Evolutionary conservation across 768 basidiomycete species (phyloP).

Genomic region (Boletus reticuloceps): DNA sequence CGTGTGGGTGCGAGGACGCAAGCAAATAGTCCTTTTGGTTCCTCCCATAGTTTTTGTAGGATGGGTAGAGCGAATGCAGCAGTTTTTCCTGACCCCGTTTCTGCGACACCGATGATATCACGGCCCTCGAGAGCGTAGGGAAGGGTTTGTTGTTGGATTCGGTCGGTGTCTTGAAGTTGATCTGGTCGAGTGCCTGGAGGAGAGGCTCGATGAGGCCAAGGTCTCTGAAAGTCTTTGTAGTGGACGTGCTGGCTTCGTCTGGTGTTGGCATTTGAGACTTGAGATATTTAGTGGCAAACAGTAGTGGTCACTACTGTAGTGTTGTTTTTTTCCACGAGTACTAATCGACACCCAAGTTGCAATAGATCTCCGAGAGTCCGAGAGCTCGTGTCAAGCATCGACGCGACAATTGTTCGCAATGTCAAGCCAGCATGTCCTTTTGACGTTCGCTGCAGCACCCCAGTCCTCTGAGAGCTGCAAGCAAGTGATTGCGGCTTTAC

Average conservation of each 20-base stretch:
- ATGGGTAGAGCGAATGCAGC: conserved; percentile 97
- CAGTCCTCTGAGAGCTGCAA: conserved; percentile 72
- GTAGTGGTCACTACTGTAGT: background rate
- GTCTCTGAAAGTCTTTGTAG: conserved; percentile 62
- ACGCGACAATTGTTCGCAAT: conserved; percentile 13
- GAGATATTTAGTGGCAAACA: background rate
- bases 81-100: conserved; percentile 97
- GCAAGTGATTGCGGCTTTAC: conserved; percentile 61
- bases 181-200: conserved; percentile 75
- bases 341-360: too few relatives aligned
- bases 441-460: conserved; percentile 66
- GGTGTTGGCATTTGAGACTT: conserved; percentile 51
- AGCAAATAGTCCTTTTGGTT: conserved; percentile 90
- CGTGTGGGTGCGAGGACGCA: conserved; percentile 96
- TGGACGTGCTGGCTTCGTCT: conserved; percentile 56
- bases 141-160: conserved; percentile 85
- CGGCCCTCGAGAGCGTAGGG: conserved; percentile 87
- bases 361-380: too few relatives aligned
- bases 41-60: conserved; percentile 93
- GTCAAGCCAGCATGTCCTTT: conserved; percentile 53
- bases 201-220: conserved; percentile 90
- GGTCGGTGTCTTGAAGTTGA: conserved; percentile 84
- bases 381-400: background rate
- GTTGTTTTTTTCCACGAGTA: conserved; percentile 12
- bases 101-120: conserved; percentile 98